Evolutionary conservation across 177 flowering plant genomes (phyloP).

Genomic region (Vitis hybrid): DNA sequence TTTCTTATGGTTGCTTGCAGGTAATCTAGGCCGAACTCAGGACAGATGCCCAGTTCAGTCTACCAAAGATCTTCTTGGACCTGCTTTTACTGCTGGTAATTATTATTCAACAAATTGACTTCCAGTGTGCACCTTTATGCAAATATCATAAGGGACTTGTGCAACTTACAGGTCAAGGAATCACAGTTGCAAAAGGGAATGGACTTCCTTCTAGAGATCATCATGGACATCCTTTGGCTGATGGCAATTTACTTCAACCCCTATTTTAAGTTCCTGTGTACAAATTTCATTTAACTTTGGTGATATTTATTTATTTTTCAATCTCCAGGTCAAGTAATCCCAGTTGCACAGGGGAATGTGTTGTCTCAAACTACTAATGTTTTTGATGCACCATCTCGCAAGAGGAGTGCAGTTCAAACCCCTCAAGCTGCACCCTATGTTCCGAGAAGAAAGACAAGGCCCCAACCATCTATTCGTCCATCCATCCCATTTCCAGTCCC

Average conservation of each 20-base stretch:
- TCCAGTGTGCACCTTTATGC: background rate
- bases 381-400: background rate
- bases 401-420: constrained; percentile 1
- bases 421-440: background rate
- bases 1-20: constrained; percentile 10
- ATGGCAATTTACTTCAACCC: background rate
- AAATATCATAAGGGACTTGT: background rate
- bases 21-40: constrained; percentile 6
- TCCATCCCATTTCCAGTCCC: background rate
- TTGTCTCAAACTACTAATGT: background rate
- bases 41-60: constrained; percentile 1
- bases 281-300: background rate
- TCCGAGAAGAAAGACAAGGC: background rate
- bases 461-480: constrained; percentile 2
- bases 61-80: constrained; percentile 5
- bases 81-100: constrained; percentile 10
- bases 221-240: background rate
- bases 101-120: background rate
- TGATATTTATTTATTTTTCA: background rate
- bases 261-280: background rate
- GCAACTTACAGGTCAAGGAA: background rate
- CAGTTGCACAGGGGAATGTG: constrained; percentile 5
- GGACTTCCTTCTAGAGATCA: background rate
- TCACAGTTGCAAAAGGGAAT: background rate
- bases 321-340: constrained; percentile 14